Percentiles rank a stretch among this genome's conserved stretches.
These are phyloP conservation scores for Vitis amurensis DNA, from an alignment of 164 flowering plant species.

Conservation along the genomic window DNA sequence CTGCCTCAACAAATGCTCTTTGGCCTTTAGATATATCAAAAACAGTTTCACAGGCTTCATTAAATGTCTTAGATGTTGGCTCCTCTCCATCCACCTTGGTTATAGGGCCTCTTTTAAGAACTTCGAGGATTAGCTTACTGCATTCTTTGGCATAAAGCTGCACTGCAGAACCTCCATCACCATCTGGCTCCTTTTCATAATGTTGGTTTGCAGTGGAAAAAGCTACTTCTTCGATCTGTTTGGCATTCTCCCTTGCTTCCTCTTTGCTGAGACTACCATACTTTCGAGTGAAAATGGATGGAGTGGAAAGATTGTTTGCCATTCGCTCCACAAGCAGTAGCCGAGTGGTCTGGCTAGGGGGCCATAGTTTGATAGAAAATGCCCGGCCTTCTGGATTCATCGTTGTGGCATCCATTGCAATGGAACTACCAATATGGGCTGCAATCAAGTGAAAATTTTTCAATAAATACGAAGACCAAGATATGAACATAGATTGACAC, in stretches of 20 bases:
- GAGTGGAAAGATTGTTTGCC: constrained; percentile 70
- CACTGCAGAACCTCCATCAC: constrained; percentile 94
- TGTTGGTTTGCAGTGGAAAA: constrained; percentile 65
- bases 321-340: constrained; percentile 75
- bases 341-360: constrained; percentile 84
- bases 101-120: constrained; percentile 62
- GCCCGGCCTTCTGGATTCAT: constrained; percentile 32
- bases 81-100: constrained; percentile 26
- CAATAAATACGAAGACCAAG: neutral
- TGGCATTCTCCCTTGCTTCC: constrained; percentile 81
- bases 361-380: constrained; percentile 87
- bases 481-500: neutral
- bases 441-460: neutral
- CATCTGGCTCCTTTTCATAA: constrained; percentile 86
- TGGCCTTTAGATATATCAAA: constrained; percentile 82
- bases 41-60: constrained; percentile 28
- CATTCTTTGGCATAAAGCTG: constrained; percentile 94
- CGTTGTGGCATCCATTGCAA: constrained; percentile 35
- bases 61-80: constrained; percentile 16
- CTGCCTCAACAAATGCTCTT: constrained; percentile 72
- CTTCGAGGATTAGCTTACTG: constrained; percentile 77
- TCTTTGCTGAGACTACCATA: constrained; percentile 60
- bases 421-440: neutral
- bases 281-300: constrained; percentile 74
- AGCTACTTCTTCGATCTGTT: constrained; percentile 71